These are phyloP conservation scores for Populus hybrid DNA, from an alignment of 441 rosid genomes.

Conservation along the genomic window DNA sequence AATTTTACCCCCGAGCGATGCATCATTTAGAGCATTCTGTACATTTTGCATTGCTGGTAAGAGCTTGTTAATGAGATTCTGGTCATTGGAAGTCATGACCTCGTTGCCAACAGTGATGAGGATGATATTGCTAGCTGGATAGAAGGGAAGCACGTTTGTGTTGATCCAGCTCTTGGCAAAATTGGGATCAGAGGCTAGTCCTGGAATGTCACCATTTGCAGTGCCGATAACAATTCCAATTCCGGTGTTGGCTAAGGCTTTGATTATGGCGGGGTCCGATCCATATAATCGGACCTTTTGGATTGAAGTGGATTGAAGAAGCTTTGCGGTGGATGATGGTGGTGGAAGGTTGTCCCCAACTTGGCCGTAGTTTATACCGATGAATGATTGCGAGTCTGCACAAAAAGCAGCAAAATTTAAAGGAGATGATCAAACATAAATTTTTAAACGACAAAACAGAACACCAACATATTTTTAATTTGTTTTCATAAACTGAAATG, in stretches of 20 bases:
- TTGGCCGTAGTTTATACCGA: constrained; percentile 49
- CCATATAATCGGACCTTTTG: constrained; percentile 74
- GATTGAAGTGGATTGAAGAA: constrained; percentile 70
- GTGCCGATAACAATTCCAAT: no score
- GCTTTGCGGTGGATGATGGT: constrained; percentile 67
- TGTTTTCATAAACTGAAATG: no score
- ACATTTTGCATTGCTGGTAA: no score
- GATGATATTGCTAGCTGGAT: constrained; percentile 75
- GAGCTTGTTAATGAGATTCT: no score
- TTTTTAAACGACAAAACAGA: neutral
- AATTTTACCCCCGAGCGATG: no score
- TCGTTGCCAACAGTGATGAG: constrained; percentile 82
- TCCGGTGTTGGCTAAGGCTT: constrained; percentile 66
- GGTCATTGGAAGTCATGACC: constrained; percentile 38
- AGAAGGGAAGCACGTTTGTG: constrained; percentile 62
- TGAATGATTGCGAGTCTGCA: no score
- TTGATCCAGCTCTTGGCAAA: constrained; percentile 62
- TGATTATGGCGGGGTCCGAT: constrained; percentile 66
- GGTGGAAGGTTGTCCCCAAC: constrained; percentile 79
- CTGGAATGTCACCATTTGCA: constrained; percentile 42
- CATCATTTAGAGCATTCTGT: no score
- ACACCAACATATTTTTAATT: neutral
- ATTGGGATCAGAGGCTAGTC: constrained; percentile 61
- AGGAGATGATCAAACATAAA: neutral
- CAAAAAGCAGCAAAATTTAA: no score